Percentiles rank a stretch among this genome's conserved stretches.
phyloP scores from a whole-genome alignment of 331 rosid genomes.

The Prunus yedoensis region DNA sequence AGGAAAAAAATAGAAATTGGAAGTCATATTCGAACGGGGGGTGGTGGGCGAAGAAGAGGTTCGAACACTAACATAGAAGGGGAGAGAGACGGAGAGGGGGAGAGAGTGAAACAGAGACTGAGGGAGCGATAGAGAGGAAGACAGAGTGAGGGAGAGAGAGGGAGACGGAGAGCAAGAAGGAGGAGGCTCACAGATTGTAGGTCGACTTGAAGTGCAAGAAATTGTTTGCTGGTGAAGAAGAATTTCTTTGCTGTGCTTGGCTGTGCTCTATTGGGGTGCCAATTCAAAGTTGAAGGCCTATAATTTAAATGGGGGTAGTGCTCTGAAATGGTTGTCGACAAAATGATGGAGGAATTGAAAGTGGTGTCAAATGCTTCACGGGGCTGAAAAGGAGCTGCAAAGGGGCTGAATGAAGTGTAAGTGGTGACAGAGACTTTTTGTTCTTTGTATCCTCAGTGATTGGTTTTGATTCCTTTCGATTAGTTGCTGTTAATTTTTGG shows the following conservation, averaged over 20 bases:
- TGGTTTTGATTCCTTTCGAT: neutral
- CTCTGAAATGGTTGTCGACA: neutral
- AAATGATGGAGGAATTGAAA: neutral
- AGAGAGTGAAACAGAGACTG: neutral
- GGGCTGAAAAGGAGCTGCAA: neutral
- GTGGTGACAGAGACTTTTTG: neutral
- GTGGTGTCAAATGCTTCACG: neutral
- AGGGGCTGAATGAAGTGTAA: neutral
- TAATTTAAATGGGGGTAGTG: neutral
- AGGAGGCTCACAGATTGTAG: neutral
- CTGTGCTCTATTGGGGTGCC: constrained; percentile 1
- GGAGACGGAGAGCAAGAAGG: neutral
- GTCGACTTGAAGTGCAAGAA: neutral
- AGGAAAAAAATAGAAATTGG: neutral
- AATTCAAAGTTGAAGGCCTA: neutral
- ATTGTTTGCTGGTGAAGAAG: neutral
- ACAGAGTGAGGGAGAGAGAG: neutral
- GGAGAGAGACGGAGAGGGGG: neutral
- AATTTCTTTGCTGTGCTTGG: neutral
- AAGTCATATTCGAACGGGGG: neutral
- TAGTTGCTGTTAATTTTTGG: neutral
- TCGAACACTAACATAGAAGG: neutral
- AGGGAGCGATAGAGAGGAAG: neutral
- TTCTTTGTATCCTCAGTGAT: neutral
- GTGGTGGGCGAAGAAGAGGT: neutral